Evolutionary conservation across 140 eudicot genomes (phyloP), one percentile per base, ranked within the genome.

Genomic region (Bidens hawaiensis): DNA sequence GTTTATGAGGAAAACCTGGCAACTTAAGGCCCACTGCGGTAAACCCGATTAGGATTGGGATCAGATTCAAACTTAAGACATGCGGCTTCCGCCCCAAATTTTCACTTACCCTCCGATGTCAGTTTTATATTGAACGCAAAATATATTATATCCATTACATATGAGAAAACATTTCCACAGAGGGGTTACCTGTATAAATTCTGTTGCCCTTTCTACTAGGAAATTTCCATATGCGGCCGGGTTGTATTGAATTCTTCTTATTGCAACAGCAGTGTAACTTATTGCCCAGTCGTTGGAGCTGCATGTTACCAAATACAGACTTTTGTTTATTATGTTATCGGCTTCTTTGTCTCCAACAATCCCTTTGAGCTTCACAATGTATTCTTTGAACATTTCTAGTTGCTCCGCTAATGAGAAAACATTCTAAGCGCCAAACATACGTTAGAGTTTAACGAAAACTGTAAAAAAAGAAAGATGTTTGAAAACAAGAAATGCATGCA

Each of bases 261-360:
- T 28, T 10, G 78, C 75, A 1, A 62, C 5, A 7, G 76, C 58
- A 63, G 62, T 81, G 53, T 87, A 87, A n/a, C 82, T 88, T 43
- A 73, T 81, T 21, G 81, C 84, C 18, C 82, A 58, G 50, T 87
- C 96, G 36, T 84, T 73, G 15, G 5, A 84, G 76, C 45, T 84
- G 63, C 13, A 79, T 0, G 67, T 51, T 16, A 45, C 51, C 21
- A 45, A 45, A 45, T 45, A 72, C 8, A 87, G 0, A 34, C 72
- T 63, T 64, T 84, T 79, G n/a, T 23, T 38, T 47, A 84, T 41
- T 30, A 79, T 81, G 67, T 4, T 17, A 11, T 21, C 21, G 24
- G 83, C 59, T 47, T 34, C 46, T 53, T 71, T 84, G 68, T 76
- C 89, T 71, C 96, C 96, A 4, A 71, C 89, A 9, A 63, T 18